Conservation (phyloP, 2,329 filamentous ascomycete species). For the Cladosporium velox region DNA sequence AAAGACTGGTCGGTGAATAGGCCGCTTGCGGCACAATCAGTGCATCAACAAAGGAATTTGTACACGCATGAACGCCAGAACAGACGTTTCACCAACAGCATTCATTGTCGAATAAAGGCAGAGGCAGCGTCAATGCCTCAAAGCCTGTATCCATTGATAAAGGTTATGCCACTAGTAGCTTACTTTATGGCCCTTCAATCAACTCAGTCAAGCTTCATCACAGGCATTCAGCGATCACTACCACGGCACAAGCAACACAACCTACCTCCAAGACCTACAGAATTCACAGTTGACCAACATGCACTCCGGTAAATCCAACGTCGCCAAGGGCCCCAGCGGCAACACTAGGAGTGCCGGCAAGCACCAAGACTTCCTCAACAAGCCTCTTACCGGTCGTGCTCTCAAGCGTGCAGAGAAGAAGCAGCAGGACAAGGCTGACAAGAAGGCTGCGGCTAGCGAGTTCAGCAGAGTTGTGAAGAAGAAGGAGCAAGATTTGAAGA, state of each 20-base stretch:
- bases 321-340: slow-evolving; percentile 3
- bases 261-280: not conserved
- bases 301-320: slow-evolving; percentile 12
- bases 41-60: slow-evolving; percentile 3
- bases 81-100: not conserved
- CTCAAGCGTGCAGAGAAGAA: slow-evolving; percentile 9
- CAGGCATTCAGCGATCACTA: not conserved
- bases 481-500: slow-evolving; percentile 14
- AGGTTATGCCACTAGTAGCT: not conserved
- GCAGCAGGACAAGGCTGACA: slow-evolving; percentile 11
- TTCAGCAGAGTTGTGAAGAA: slow-evolving; percentile 6
- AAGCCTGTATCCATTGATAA: not conserved
- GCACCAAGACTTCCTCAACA: slow-evolving; percentile 15
- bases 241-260: not conserved
- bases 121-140: not conserved
- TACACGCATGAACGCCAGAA: not conserved
- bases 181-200: not conserved
- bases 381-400: slow-evolving; percentile 16
- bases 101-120: slow-evolving; percentile 10
- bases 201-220: not conserved
- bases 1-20: not conserved
- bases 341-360: slow-evolving; percentile 2
- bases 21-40: slow-evolving; percentile 1
- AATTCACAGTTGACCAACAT: not conserved
- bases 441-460: not conserved